Base-by-base conservation (phyloP, 2,329 filamentous ascomycete genomes). In the Cyphellophora europaea region DNA sequence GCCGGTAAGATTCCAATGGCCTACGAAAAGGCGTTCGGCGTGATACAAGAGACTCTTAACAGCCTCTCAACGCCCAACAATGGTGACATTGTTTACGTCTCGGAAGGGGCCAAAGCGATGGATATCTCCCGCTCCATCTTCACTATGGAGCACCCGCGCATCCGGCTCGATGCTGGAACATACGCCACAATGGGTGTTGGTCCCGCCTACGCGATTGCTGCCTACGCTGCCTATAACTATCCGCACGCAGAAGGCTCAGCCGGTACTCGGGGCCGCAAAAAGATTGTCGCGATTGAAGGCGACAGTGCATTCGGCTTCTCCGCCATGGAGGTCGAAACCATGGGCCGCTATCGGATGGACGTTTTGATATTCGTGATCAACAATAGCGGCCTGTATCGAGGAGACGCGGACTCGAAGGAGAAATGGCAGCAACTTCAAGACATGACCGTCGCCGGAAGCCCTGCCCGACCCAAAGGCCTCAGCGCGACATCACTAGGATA, bases 131-230 rank as follows among this genome's bases (percentile, higher is more conserved):
- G 72, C n/a, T 68, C 65, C 10, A 60, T 66, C 25, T 74, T 75
- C 49, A 59, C 66, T 0, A 56, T 75, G 14, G 58, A 70, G 19
- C 61, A 72, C 44, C 71, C 71, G 3, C 64, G 72, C 11, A 60
- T 70, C 8, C 63, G 68, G 13, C 62, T 76, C 13, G 72, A 75
- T 50, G 71, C 72, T 4, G 71, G 71, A 2, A 74, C 70, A 0
- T 67, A 73, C 40, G 72, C 71, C 3, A 74, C 71, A 1, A 75
- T 76, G 72, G 72, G 72, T 2, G 66, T 75, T 0, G 71, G 72
- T 0, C 50, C 74, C 14, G 70, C 67, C 1, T 75, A 75, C 42
- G 66, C 69, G 3, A 67, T 74, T 32, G 72, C 71, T 6, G 70
- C 71, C 0, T 63, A 71, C 43, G 64, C 63, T 32, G 71, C 71